Percentiles rank a stretch among this genome's conserved stretches.
phyloP scores from a whole-genome alignment of 2,329 filamentous ascomycete genomes.

The Westerdykella ornata region DNA sequence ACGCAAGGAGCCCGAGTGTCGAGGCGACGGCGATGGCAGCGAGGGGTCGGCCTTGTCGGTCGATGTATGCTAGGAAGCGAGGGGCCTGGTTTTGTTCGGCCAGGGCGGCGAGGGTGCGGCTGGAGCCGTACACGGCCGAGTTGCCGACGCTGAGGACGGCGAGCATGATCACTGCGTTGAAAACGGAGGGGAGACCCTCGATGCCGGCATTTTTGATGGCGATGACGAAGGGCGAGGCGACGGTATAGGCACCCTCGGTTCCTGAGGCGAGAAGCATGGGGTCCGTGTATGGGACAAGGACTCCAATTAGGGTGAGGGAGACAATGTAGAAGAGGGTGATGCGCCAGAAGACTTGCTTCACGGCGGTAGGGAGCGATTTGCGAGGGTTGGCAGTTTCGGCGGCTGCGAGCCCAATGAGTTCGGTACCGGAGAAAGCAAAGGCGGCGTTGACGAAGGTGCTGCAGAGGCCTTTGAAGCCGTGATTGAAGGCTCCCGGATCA shows the following conservation, averaged over 20 bases:
- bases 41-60: slow-evolving; percentile 54
- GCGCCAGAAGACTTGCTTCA: slow-evolving; percentile 95
- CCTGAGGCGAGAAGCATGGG: slow-evolving; percentile 53
- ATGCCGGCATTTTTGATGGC: slow-evolving; percentile 83
- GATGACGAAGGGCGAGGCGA: slow-evolving; percentile 87
- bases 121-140: slow-evolving; percentile 84
- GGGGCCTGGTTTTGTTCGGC: slow-evolving; percentile 67
- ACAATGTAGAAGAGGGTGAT: slow-evolving; percentile 83
- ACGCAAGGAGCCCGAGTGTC: slow-evolving; percentile 55
- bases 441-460: slow-evolving; percentile 70
- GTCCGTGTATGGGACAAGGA: slow-evolving; percentile 72
- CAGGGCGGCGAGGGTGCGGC: slow-evolving; percentile 79
- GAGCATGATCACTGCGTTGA: slow-evolving; percentile 92
- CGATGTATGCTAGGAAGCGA: slow-evolving; percentile 53
- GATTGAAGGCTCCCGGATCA: slow-evolving; percentile 74
- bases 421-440: slow-evolving; percentile 69
- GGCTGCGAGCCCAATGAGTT: slow-evolving; percentile 69
- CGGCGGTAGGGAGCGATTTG: slow-evolving; percentile 78
- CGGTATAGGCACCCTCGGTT: slow-evolving; percentile 54
- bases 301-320: slow-evolving; percentile 70
- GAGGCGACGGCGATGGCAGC: slow-evolving; percentile 49
- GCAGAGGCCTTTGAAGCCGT: slow-evolving; percentile 78
- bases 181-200: slow-evolving; percentile 70
- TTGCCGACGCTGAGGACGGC: slow-evolving; percentile 88
- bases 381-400: slow-evolving; percentile 73